These are phyloP conservation scores for Suillus sp. DNA, from an alignment of 768 basidiomycete genomes.

Conservation along the genomic window DNA sequence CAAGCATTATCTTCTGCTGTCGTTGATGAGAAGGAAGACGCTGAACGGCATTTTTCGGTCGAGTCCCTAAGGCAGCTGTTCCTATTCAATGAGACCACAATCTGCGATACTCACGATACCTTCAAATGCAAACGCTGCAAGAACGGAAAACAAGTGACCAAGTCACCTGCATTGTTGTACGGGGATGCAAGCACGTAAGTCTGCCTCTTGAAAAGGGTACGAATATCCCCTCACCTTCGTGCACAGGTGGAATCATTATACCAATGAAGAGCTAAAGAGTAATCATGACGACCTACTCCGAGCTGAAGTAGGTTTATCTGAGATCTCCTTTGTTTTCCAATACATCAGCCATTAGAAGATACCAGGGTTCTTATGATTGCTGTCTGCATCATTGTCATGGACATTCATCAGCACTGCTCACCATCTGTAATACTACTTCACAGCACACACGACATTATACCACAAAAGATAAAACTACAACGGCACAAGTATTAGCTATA, in stretches of 20 bases:
- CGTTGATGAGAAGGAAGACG: conserved; percentile 95
- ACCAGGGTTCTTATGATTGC: not conserved
- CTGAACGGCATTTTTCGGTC: conserved; percentile 91
- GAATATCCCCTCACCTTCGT: conserved; percentile 9
- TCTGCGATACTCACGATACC: conserved; percentile 95
- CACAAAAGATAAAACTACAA: not conserved
- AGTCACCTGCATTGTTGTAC: conserved; percentile 85
- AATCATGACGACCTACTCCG: conserved; percentile 96
- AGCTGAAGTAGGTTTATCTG: conserved; percentile 79
- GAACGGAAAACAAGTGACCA: conserved; percentile 80
- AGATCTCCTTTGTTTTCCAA: conserved; percentile 96
- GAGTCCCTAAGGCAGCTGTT: conserved; percentile 91
- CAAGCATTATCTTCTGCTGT: conserved; percentile 97
- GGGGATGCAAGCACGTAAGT: conserved; percentile 98
- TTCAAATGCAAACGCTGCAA: conserved; percentile 96
- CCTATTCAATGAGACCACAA: conserved; percentile 82
- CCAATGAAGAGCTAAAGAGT: conserved; percentile 81
- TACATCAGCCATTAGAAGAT: conserved; percentile 79
- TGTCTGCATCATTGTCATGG: not conserved
- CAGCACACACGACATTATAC: not conserved
- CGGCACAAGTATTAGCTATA: not conserved
- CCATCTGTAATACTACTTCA: conserved; percentile 1
- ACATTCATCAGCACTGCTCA: not conserved
- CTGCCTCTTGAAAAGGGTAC: conserved; percentile 5
- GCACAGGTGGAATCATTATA: conserved; percentile 95